These are phyloP conservation scores for Diaporthe australafricana DNA, from an alignment of 2,329 filamentous ascomycete species.

Conservation along the genomic window DNA sequence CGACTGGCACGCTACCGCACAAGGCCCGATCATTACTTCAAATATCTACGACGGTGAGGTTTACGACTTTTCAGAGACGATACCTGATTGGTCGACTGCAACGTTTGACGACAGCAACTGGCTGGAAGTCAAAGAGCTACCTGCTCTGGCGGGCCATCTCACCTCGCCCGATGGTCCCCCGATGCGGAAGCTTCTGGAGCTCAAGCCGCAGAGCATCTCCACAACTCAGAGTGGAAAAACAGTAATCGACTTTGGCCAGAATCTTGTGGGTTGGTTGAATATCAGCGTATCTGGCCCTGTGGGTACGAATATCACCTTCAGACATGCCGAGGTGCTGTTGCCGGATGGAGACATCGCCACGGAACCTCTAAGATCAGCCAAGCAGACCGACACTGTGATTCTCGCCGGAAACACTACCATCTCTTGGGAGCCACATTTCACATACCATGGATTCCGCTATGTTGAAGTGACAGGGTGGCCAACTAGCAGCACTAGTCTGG, in stretches of 20 bases:
- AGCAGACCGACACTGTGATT: conserved; percentile 9
- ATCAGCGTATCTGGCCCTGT: background rate
- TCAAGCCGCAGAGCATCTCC: background rate
- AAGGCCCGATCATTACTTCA: conserved; percentile 2
- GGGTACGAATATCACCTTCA: conserved; percentile 16
- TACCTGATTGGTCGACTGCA: conserved; percentile 3
- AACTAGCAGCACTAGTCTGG: background rate
- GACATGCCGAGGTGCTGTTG: conserved; percentile 20
- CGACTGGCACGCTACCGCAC: background rate
- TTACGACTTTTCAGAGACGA: background rate
- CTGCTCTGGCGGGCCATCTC: background rate
- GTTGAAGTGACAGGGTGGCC: conserved; percentile 20
- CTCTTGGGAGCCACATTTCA: conserved; percentile 14
- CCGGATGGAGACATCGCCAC: conserved; percentile 13
- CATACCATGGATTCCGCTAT: conserved; percentile 13
- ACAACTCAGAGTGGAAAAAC: background rate
- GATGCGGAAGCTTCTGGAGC: conserved; percentile 6
- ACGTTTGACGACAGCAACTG: conserved; percentile 4
- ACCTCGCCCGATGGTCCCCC: conserved; percentile 5
- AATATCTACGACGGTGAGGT: conserved; percentile 11
- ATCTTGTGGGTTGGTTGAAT: conserved; percentile 28
- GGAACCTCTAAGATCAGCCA: conserved; percentile 12
- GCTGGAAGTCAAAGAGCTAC: conserved; percentile 2
- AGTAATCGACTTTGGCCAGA: conserved; percentile 7
- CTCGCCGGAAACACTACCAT: background rate